Percentiles rank a stretch among this genome's conserved stretches.
These are phyloP conservation scores for Colletotrichum sp. DNA, from an alignment of 2,329 filamentous ascomycete genomes.

Conservation along the genomic window DNA sequence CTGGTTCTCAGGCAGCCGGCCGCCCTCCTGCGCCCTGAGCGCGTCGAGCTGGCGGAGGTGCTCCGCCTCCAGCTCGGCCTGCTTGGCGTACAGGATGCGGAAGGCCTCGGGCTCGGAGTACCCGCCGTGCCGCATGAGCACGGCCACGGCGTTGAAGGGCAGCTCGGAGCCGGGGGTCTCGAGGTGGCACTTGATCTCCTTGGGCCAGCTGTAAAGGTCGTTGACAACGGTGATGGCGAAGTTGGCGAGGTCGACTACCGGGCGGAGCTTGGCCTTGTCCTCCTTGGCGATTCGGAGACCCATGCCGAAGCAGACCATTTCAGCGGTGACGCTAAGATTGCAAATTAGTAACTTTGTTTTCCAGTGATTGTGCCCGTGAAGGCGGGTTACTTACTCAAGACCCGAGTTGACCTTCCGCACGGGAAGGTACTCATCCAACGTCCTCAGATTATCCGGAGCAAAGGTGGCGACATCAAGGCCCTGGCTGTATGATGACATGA, in stretches of 20 bases:
- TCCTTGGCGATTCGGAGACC: not conserved
- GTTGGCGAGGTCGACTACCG: not conserved
- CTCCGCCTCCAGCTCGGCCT: not conserved
- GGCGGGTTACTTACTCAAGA: not conserved
- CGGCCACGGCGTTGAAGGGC: not conserved
- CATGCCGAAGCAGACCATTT: not conserved
- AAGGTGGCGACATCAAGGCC: not conserved
- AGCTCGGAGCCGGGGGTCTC: not conserved
- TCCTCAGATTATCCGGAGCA: not conserved
- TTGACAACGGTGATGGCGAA: not conserved
- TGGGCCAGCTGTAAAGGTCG: not conserved
- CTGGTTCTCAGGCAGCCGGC: not conserved
- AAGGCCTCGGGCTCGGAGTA: not conserved
- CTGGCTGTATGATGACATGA: not conserved
- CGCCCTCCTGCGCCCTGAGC: not conserved
- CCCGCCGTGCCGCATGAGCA: not conserved
- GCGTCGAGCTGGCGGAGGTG: not conserved
- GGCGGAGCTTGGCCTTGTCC: not conserved
- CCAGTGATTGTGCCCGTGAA: rapidly evolving
- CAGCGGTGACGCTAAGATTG: not conserved
- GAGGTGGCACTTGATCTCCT: not conserved
- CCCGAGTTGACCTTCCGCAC: not conserved
- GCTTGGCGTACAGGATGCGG: not conserved
- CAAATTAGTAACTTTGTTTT: too few species aligned
- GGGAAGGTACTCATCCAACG: not conserved